Evolutionary conservation across 179 eudicot species (phyloP), one percentile per base, ranked within the genome.

Genomic region (Drosera spatulata): DNA sequence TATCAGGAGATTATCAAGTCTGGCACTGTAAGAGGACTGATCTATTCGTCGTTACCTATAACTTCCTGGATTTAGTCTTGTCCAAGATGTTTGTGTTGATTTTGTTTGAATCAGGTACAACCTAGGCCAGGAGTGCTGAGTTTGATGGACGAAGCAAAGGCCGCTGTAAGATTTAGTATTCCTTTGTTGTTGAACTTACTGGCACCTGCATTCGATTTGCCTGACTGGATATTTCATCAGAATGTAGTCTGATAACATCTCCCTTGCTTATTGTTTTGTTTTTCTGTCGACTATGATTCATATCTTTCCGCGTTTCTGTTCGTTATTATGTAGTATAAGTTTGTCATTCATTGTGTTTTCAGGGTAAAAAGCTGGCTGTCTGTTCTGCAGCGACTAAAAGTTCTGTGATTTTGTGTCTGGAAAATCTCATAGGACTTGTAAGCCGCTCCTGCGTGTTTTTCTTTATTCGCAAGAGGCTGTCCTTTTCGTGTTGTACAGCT

Each of bases 341-440:
- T 50, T 38, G 22, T 41, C 43, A 14, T 60, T 53, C 14, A 61
- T 33, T 60, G 33, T 5, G 9, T 53, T 41, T 66, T 53, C 62
- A 93, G 99, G 97, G 99, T 11, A 93, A 76, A 72, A 71, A 77
- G 73, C 64, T 93, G 57, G 97, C 99, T n/a, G 94, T 93, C 61
- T 93, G 99, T 79, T 93, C 99, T 67, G 97, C 99, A 66, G 99
- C 97, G 75, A 93, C 99, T 50, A 93, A 93, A 64, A 89, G 97
- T 72, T 89, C 99, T 61, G 99, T 93, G 60, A 61, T 93, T 62
- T 84, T 93, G 44, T 86, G 95, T 65, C 84, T 93, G 8, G 97
- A 93, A 75, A 93, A 83, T 80, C 88, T 93, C 46, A 89, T 89
- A 61, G 97, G 97, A 67, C 61, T 80, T 66, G 99, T 93, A 73